Evolutionary conservation across 257 asterid species (phyloP).

Genomic region (Solanum sitiens): DNA sequence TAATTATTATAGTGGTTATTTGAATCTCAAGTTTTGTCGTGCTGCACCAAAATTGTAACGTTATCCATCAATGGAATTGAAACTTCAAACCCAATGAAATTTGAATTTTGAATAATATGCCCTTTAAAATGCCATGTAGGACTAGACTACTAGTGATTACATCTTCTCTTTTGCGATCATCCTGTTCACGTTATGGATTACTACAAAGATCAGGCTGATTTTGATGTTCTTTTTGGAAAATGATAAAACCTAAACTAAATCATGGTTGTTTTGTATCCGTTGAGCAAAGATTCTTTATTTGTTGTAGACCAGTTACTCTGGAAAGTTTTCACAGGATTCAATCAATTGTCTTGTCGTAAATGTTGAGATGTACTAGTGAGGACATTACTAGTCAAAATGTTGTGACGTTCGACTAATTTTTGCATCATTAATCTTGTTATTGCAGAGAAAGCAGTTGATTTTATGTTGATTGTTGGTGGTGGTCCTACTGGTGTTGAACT

Average conservation of each 20-base stretch:
- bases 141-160: not conserved
- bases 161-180: not conserved
- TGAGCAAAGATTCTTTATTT: not conserved
- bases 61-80: too few relatives aligned
- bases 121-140: too few relatives aligned
- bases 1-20: too few relatives aligned
- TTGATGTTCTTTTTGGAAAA: not conserved
- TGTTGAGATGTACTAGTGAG: not conserved
- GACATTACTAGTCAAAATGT: not conserved
- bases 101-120: too few relatives aligned
- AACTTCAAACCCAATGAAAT: too few relatives aligned
- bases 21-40: too few relatives aligned
- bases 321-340: not conserved
- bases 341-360: not conserved
- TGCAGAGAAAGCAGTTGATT: slow-evolving; percentile 42
- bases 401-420: not conserved
- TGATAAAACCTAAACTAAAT: not conserved
- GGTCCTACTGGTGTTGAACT: slow-evolving; percentile 88
- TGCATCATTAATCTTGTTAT: not conserved
- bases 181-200: not conserved
- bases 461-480: slow-evolving; percentile 70
- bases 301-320: not conserved
- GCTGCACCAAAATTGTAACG: too few relatives aligned
- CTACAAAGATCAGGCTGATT: not conserved
- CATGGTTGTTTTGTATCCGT: too few relatives aligned